Base-by-base conservation (phyloP, 1,284 basidiomycete genomes). In the Rhodofomes roseus region DNA sequence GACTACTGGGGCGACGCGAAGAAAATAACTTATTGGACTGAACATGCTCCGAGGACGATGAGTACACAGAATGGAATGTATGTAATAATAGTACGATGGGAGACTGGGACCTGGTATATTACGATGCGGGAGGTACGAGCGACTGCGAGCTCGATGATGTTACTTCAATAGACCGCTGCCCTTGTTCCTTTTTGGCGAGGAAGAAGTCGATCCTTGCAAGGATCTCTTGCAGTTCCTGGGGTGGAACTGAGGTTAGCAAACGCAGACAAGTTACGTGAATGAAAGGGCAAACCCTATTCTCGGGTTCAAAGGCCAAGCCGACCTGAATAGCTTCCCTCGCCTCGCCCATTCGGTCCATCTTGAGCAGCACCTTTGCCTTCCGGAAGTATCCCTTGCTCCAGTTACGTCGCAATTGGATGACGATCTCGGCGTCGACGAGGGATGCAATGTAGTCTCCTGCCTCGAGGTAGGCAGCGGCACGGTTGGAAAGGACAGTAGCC, bases 321-420 rank as follows among this genome's bases (percentile, higher is more conserved):
- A 95, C 79, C 63, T 87, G 79, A 59, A 95, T 79, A 2, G 95
- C 90, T 52, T 96, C 92, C 63, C 83, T 84, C 2, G 95, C 96
- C 56, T 97, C 95, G 39, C 86, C 78, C 56, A 84, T 76, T 52
- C 81, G 79, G 14, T 81, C 80, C 58, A 99, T 77, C n/a, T 85
- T 93, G 4, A 91, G 79, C 50, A 98, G 77, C 0, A 96, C 95
- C 72, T 91, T 92, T 2, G 91, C 93, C 67, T 89, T 96, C 64
- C 96, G 81, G 80, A 96, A 97, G 73, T 98, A 94, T 0, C 95
- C 96, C 73, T 98, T 98, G 67, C 89, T 86, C 96, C 96, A 99
- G 29, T 87, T 87, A 60, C 89, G 81, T 72, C 93, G 92, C 58
- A 98, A 77, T 64, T 85, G 76, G 48, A 96, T 89, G 65, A 98